These are phyloP conservation scores for Ustilago shanxiensis DNA, from an alignment of 1,284 basidiomycete species.

Conservation along the genomic window DNA sequence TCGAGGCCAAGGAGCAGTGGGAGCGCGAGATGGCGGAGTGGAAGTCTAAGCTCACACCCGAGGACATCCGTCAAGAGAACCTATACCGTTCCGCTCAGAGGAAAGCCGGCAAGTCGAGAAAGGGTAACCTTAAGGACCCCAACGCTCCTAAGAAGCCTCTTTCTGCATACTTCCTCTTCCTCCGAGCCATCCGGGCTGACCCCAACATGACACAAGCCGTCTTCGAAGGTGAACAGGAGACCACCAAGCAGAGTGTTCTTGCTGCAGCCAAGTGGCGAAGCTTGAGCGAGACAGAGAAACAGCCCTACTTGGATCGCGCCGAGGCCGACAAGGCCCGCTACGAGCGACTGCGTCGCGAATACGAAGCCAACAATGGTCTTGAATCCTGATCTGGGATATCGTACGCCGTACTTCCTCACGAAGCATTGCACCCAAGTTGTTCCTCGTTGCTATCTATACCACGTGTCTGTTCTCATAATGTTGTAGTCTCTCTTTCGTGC, in stretches of 20 bases:
- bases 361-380: conserved; percentile 50
- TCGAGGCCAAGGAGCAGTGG: conserved; percentile 82
- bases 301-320: conserved; percentile 64
- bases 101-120: conserved; percentile 90
- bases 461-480: conserved; percentile 20
- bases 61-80: conserved; percentile 95
- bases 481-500: conserved; percentile 21
- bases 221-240: conserved; percentile 92
- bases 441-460: conserved; percentile 29
- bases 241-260: conserved; percentile 92
- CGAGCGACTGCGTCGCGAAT: conserved; percentile 61
- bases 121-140: conserved; percentile 95
- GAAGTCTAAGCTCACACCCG: conserved; percentile 89
- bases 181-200: conserved; percentile 74
- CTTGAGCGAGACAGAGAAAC: conserved; percentile 88
- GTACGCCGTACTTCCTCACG: background rate
- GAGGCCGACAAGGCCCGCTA: conserved; percentile 66
- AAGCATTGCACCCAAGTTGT: conserved; percentile 8
- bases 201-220: conserved; percentile 74
- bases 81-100: conserved; percentile 89
- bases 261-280: conserved; percentile 92
- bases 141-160: conserved; percentile 96
- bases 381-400: conserved; percentile 22
- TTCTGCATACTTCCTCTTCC: conserved; percentile 93
- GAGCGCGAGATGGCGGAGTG: conserved; percentile 86